These are phyloP conservation scores for Chernovozyma sophiae-reginae DNA, from an alignment of 1,139 yeast species.

Conservation along the genomic window DNA sequence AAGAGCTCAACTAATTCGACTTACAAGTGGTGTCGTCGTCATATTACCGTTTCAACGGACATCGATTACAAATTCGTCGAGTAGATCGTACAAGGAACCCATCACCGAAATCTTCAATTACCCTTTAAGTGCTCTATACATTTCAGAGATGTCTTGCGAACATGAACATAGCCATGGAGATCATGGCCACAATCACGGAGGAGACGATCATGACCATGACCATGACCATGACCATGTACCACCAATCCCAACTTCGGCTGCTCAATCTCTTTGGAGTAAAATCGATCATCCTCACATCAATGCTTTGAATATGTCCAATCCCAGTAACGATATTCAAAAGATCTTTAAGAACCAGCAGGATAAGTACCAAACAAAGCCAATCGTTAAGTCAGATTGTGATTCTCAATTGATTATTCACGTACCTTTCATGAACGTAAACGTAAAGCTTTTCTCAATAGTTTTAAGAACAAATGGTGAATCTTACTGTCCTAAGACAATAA, in stretches of 20 bases:
- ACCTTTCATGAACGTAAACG: conserved; percentile 69
- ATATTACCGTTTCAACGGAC: no score
- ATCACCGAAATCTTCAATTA: no score
- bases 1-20: no score
- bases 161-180: conserved; percentile 29
- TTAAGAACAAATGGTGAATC: conserved; percentile 61
- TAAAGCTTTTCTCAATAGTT: conserved; percentile 69
- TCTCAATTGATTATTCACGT: conserved; percentile 71
- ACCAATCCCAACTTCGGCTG: conserved; percentile 67
- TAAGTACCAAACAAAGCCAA: conserved; percentile 42
- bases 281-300: conserved; percentile 60
- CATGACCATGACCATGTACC: conserved; percentile 28
- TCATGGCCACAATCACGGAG: conserved; percentile 17
- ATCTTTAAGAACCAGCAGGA: conserved; percentile 45
- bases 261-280: conserved; percentile 63
- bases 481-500: conserved; percentile 65
- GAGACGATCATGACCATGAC: conserved; percentile 16
- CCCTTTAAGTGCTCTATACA: no score
- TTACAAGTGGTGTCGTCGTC: no score
- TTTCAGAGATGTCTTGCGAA: conserved; percentile 45
- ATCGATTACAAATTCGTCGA: no score
- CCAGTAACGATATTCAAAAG: conserved; percentile 45
- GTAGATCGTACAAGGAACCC: no score
- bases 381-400: conserved; percentile 74
- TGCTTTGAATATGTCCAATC: conserved; percentile 61